Base-by-base conservation (phyloP, 306 rosid species). In the Adenanthera pavonina region DNA sequence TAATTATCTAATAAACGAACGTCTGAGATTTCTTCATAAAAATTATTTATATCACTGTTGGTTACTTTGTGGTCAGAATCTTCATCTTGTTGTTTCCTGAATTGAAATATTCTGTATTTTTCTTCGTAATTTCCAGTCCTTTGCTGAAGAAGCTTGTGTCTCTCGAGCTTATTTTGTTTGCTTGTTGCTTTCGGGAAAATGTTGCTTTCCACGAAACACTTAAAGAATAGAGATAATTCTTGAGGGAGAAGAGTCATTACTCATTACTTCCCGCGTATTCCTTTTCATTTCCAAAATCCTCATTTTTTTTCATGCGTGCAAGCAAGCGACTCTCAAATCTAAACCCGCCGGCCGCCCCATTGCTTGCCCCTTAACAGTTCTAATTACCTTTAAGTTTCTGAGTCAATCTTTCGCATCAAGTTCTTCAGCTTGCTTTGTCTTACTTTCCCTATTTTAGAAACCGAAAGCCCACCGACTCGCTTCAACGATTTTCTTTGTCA, bases 241-340 rank as follows among this genome's bases (percentile, higher is more conserved):
- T 70, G 76, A 67, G 68, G 82, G 70, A 80, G 70, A 69, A 40
- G 56, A 48, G 30, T 25, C 30, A 25, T 25, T 25, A 25, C 30
- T 25, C 75, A 76, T 87, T 85, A 80, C 90, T 89, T 89, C 85
- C 92, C 81, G 87, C 93, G 80, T 81, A 82, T 77, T 73, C 84
- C 82, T 77, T 75, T 71, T 80, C 79, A 79, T 67, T 54, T 9
- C 53, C 51, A 3, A 52, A 76, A 75, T 81, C 75, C 79, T 35
- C 13, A 5, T 8, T 40, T n/a, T 38, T 74, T 83, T 86, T 83
- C 65, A 81, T 78, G 91, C 94, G 94, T 93, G 96, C 96, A 93
- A 91, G 96, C 96, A 93, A 91, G 97, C 83, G 79, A 91, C 82
- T 84, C 84, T 82, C 75, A 83, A 54, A 53, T 65, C 76, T 78